Evolutionary conservation across 495 filamentous ascomycete species (phyloP).

Genomic region (Penicillium alfredii): DNA sequence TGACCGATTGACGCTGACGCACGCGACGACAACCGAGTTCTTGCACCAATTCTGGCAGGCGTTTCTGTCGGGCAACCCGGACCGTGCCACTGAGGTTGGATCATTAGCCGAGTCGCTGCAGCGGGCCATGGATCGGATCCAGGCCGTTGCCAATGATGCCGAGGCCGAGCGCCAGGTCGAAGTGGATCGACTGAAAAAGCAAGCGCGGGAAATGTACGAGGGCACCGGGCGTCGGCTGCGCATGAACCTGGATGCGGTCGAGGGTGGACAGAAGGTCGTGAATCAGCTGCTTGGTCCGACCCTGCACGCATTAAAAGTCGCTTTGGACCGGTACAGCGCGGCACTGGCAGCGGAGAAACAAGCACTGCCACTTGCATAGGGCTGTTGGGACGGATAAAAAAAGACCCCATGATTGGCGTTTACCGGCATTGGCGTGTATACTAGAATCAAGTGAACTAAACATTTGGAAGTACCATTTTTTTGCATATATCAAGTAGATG

Average conservation of each 20-base stretch:
- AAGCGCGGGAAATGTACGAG: conserved; percentile 60
- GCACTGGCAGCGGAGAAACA: conserved; percentile 53
- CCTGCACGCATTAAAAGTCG: conserved; percentile 57
- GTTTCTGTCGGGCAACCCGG: conserved; percentile 76
- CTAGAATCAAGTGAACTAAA: too few relatives aligned
- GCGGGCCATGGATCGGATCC: conserved; percentile 70
- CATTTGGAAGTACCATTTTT: too few relatives aligned
- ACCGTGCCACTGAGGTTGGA: conserved; percentile 66
- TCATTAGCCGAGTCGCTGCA: conserved; percentile 72
- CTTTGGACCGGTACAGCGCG: conserved; percentile 56
- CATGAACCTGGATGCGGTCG: conserved; percentile 56
- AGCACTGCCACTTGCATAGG: conserved; percentile 7
- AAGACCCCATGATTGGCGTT: too few relatives aligned
- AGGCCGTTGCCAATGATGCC: conserved; percentile 72
- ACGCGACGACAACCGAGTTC: conserved; percentile 90
- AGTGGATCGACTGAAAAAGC: conserved; percentile 54
- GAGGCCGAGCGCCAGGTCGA: conserved; percentile 61
- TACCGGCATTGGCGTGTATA: conserved; percentile 11
- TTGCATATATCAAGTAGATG: too few relatives aligned
- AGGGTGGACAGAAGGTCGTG: conserved; percentile 71
- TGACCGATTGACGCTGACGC: conserved; percentile 72
- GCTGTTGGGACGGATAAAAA: too few relatives aligned
- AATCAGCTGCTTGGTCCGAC: conserved; percentile 68
- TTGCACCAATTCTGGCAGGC: conserved; percentile 92
- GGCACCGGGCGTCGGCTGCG: conserved; percentile 63